Conservation (phyloP, 371 early-diverging fungal species). For the Encephalitozoon cuniculi region DNA sequence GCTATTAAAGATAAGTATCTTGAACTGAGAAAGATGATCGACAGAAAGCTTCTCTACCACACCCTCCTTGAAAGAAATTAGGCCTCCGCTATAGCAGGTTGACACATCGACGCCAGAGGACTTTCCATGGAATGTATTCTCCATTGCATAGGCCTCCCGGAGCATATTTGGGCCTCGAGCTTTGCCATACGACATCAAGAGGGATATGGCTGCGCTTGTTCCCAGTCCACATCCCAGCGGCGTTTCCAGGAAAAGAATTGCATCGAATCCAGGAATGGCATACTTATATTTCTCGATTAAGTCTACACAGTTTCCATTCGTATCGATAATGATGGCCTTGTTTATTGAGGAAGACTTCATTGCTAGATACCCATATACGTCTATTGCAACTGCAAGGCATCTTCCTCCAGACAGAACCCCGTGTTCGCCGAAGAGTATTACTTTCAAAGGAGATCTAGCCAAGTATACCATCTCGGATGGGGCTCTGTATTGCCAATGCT, state of each 20-base stretch:
- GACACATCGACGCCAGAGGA: slow-evolving; percentile 34
- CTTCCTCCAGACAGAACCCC: slow-evolving; percentile 24
- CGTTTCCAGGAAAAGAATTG: background rate
- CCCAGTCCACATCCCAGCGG: slow-evolving; percentile 36
- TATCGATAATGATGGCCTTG: background rate
- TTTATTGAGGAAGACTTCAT: background rate
- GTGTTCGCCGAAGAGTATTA: slow-evolving; percentile 47
- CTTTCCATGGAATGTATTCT: slow-evolving; percentile 42
- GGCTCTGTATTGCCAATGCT: too few species aligned
- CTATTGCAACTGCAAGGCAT: slow-evolving; percentile 31
- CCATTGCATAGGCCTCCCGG: background rate
- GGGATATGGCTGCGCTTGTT: slow-evolving; percentile 29
- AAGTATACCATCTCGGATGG: background rate
- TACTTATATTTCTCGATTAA: background rate
- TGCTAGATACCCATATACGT: background rate
- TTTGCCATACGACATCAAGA: slow-evolving; percentile 2
- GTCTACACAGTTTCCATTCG: background rate
- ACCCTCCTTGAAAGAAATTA: slow-evolving; percentile 28
- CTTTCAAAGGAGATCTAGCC: slow-evolving; percentile 21
- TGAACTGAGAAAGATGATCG: background rate
- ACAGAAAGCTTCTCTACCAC: background rate
- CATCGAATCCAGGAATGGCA: background rate
- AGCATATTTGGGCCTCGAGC: background rate
- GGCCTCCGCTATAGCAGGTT: slow-evolving; percentile 5
- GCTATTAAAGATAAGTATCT: slow-evolving; percentile 35